Evolutionary conservation across 164 flowering plant genomes (phyloP).

Genomic region (Dillenia turbinata): DNA sequence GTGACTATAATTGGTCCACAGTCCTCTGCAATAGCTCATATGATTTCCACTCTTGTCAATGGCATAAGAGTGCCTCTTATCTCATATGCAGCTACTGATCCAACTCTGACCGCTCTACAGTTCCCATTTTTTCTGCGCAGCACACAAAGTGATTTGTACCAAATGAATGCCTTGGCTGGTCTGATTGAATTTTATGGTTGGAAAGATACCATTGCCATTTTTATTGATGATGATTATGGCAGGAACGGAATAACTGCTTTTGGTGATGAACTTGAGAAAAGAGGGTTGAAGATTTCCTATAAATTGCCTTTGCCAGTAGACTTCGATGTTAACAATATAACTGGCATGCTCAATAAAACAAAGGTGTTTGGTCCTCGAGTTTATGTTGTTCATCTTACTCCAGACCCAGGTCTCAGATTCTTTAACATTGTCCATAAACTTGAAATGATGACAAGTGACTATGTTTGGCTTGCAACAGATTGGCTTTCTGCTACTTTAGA

Average conservation of each 20-base stretch:
- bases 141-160: constrained; percentile 54
- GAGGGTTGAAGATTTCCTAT: constrained; percentile 29
- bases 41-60: constrained; percentile 52
- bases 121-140: constrained; percentile 65
- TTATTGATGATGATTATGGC: constrained; percentile 67
- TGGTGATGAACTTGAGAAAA: constrained; percentile 48
- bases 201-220: constrained; percentile 60
- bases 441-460: constrained; percentile 52
- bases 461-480: constrained; percentile 81
- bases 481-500: constrained; percentile 70
- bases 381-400: constrained; percentile 65
- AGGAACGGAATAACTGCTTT: constrained; percentile 64
- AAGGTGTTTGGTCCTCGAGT: constrained; percentile 55
- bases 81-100: constrained; percentile 82
- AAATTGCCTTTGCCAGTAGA: constrained; percentile 37
- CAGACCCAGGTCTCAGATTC: constrained; percentile 44
- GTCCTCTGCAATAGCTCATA: constrained; percentile 75
- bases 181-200: constrained; percentile 52
- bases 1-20: constrained; percentile 83
- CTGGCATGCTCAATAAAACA: constrained; percentile 30
- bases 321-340: constrained; percentile 21
- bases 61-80: constrained; percentile 75
- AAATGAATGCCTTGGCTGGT: constrained; percentile 80
- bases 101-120: constrained; percentile 75
- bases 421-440: constrained; percentile 50